Percentiles rank a stretch among this genome's conserved stretches.
Conservation (phyloP, 352 stramenopile genomes). For the Pelagophyceae sp. region DNA sequence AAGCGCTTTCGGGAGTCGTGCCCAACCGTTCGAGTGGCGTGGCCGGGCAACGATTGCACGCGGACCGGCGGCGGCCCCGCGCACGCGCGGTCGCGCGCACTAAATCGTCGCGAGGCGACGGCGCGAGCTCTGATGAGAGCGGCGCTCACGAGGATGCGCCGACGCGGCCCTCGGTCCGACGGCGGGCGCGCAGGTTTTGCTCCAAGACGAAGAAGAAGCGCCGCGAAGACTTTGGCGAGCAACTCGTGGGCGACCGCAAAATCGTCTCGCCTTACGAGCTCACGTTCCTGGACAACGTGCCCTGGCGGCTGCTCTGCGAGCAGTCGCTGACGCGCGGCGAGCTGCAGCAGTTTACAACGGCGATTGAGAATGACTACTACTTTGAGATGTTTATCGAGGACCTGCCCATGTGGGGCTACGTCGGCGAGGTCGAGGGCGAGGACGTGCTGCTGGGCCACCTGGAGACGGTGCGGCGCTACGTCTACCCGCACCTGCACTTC, state of each 20-base stretch:
- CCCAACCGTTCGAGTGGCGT: no score
- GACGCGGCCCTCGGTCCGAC: conserved; percentile 16
- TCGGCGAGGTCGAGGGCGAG: conserved; percentile 73
- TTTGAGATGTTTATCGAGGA: conserved; percentile 98
- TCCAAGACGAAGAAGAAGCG: conserved; percentile 41
- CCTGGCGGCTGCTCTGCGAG: conserved; percentile 76
- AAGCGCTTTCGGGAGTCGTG: no score
- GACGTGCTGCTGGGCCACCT: conserved; percentile 53
- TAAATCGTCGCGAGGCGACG: conserved; percentile 72
- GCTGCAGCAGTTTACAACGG: conserved; percentile 78
- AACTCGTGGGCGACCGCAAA: conserved; percentile 88
- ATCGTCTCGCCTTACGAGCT: conserved; percentile 60
- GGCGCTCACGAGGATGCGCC: conserved; percentile 37
- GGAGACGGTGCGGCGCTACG: conserved; percentile 60
- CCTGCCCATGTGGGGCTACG: conserved; percentile 87
- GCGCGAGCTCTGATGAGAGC: conserved; percentile 51
- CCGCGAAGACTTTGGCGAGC: conserved; percentile 77
- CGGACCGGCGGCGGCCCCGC: no score
- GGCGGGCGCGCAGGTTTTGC: conserved; percentile 23
- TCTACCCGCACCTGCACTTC: conserved; percentile 92
- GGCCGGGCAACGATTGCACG: no score
- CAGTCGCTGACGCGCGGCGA: conserved; percentile 60
- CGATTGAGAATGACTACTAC: conserved; percentile 93
- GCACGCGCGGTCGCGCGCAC: no score
- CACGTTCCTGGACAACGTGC: conserved; percentile 50